Conservation (phyloP, 2,329 filamentous ascomycete genomes). For the Epichloe sylvatica region DNA sequence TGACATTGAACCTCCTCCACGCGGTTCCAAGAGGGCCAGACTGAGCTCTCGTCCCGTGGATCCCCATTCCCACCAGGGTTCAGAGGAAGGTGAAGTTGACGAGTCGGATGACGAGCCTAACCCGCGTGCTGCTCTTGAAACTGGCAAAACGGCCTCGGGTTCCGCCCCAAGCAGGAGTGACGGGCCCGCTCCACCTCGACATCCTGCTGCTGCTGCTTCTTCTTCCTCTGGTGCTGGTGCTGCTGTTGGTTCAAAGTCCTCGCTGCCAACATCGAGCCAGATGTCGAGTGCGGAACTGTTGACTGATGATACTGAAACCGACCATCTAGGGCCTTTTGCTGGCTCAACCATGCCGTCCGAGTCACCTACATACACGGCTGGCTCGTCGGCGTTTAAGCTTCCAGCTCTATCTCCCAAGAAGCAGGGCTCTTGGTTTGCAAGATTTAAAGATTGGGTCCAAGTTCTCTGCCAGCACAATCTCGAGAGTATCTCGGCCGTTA, state of each 20-base stretch:
- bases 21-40: constrained; percentile 10
- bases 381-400: constrained; percentile 13
- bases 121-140: constrained; percentile 5
- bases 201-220: neutral
- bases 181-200: neutral
- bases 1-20: neutral
- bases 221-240: neutral
- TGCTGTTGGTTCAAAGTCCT: neutral
- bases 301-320: neutral
- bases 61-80: constrained; percentile 6
- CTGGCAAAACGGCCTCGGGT: neutral
- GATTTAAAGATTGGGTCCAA: constrained; percentile 22
- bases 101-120: constrained; percentile 9
- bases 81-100: constrained; percentile 23
- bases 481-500: constrained; percentile 11
- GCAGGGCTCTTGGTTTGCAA: constrained; percentile 20
- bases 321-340: neutral
- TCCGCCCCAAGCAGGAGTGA: neutral
- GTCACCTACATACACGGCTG: constrained; percentile 11
- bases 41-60: constrained; percentile 3
- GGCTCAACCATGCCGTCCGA: constrained; percentile 11
- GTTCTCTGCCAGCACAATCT: constrained; percentile 17
- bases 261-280: neutral
- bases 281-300: neutral
- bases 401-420: constrained; percentile 15